Evolutionary conservation across 305 asterid genomes (phyloP).

Genomic region (Fraxinus sp.): DNA sequence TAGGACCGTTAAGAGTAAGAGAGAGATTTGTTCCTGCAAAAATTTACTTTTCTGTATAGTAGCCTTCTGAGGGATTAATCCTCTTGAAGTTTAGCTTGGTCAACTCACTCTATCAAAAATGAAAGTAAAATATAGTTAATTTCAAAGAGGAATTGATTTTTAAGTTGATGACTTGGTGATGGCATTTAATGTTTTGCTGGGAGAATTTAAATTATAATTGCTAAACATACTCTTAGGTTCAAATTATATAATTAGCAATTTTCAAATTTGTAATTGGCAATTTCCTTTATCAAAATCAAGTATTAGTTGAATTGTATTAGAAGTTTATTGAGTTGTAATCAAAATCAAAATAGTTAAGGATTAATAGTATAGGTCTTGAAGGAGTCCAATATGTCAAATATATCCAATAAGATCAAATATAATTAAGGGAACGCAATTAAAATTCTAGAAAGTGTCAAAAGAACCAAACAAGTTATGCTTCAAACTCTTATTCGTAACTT

Average conservation of each 20-base stretch:
- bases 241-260: neutral
- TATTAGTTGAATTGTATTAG: neutral
- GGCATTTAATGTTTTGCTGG: neutral
- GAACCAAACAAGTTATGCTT: neutral
- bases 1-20: neutral
- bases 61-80: conserved; percentile 21
- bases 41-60: conserved; percentile 26
- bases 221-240: neutral
- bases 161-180: neutral
- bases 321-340: neutral
- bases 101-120: conserved; percentile 3
- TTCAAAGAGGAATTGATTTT: conserved; percentile 3
- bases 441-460: neutral
- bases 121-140: neutral
- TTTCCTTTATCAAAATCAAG: neutral
- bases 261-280: neutral
- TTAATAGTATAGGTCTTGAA: neutral
- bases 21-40: conserved; percentile 16
- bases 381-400: neutral
- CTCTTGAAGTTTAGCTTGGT: conserved; percentile 24
- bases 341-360: neutral
- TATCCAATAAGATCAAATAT: neutral
- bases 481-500: no score
- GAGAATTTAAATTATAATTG: neutral
- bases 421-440: neutral